These are phyloP conservation scores for Bromus sterilis DNA, from an alignment of 176 grass and related monocot species.

Conservation along the genomic window DNA sequence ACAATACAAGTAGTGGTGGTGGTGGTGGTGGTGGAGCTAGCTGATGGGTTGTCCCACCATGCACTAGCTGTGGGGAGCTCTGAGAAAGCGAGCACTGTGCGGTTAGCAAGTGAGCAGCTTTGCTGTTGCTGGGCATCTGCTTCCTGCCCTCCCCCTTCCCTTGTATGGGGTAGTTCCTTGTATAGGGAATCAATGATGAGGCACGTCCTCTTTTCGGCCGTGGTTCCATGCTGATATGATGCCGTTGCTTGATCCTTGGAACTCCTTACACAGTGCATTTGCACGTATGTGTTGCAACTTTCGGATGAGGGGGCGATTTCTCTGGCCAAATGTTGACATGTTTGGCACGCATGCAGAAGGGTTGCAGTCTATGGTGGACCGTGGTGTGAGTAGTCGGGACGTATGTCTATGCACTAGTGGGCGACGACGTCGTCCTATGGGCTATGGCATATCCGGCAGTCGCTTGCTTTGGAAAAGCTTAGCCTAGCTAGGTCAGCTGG, in stretches of 20 bases:
- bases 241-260: conserved; percentile 25
- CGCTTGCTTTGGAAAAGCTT: background rate
- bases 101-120: background rate
- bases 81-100: conserved; percentile 14
- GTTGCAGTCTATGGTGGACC: background rate
- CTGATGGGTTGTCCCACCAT: conserved; percentile 25
- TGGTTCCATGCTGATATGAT: conserved; percentile 19
- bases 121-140: conserved; percentile 15
- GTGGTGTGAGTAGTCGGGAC: background rate
- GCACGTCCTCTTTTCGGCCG: background rate
- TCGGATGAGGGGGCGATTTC: background rate
- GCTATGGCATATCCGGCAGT: background rate
- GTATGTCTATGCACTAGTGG: background rate
- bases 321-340: conserved; percentile 15
- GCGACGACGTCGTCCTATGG: background rate
- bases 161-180: conserved; percentile 20
- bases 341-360: background rate
- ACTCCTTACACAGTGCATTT: conserved; percentile 5
- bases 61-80: background rate
- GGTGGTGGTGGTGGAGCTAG: conserved; percentile 5
- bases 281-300: conserved; percentile 13
- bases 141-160: conserved; percentile 7
- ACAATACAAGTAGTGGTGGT: conserved; percentile 13
- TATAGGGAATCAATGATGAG: conserved; percentile 25
- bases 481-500: background rate